A percentile compares a stretch with the other conserved stretches of the same genome.
phyloP scores from a whole-genome alignment of 345 rosid genomes.

The Acer negundo region DNA sequence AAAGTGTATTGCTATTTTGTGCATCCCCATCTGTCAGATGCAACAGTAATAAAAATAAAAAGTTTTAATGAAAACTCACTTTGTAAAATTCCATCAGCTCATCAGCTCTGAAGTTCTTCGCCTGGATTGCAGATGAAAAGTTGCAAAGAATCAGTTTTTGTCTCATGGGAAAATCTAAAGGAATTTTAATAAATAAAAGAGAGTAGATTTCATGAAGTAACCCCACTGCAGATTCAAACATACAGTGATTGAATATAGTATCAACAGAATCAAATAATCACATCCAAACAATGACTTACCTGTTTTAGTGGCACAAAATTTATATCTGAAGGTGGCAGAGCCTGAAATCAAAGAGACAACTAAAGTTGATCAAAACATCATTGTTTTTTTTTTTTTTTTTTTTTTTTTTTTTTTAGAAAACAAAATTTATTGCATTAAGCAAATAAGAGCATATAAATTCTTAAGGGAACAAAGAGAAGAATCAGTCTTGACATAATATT shows the following conservation, averaged over 20 bases:
- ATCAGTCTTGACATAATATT: neutral
- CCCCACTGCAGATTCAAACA: neutral
- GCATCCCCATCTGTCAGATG: neutral
- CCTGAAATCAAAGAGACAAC: slow-evolving; percentile 46
- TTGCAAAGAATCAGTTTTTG: slow-evolving; percentile 19
- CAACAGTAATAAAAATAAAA: neutral
- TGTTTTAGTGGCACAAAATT: slow-evolving; percentile 80
- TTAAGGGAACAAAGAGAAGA: neutral
- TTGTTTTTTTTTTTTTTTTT: neutral
- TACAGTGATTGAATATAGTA: neutral
- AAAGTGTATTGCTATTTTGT: neutral
- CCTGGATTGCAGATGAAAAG: slow-evolving; percentile 39
- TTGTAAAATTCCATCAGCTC: slow-evolving; percentile 77
- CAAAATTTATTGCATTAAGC: neutral
- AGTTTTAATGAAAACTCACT: slow-evolving; percentile 37
- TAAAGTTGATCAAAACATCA: neutral
- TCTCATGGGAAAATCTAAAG: neutral
- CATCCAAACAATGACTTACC: slow-evolving; percentile 36
- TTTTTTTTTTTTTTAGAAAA: neutral
- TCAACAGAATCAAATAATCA: neutral
- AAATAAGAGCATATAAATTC: neutral
- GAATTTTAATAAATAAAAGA: neutral
- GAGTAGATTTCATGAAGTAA: neutral
- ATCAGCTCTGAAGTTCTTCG: slow-evolving; percentile 67
- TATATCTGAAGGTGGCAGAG: slow-evolving; percentile 68